These are phyloP conservation scores for Radiomyces spectabilis DNA, from an alignment of 192 early-diverging fungal species.

Conservation along the genomic window DNA sequence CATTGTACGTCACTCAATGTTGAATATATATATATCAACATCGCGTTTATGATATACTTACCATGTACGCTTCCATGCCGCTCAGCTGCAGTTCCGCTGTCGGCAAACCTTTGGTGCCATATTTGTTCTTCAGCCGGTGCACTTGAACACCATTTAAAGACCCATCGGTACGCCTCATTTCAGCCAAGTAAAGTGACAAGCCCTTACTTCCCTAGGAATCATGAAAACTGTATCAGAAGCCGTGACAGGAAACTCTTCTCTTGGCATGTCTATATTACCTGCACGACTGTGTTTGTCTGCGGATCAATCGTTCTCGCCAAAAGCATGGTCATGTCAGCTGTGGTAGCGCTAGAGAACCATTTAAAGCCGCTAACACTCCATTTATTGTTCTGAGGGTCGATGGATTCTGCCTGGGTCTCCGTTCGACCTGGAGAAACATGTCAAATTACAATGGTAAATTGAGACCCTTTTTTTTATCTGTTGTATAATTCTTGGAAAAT, in stretches of 20 bases:
- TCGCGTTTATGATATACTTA: background rate
- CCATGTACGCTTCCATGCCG: slow-evolving; percentile 39
- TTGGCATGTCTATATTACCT: slow-evolving; percentile 1
- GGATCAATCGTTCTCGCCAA: slow-evolving; percentile 51
- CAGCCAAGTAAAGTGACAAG: slow-evolving; percentile 53
- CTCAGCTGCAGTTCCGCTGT: slow-evolving; percentile 63
- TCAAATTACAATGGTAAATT: no score
- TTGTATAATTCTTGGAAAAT: no score
- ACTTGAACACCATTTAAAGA: slow-evolving; percentile 56
- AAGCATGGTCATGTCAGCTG: slow-evolving; percentile 58
- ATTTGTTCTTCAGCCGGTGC: slow-evolving; percentile 65
- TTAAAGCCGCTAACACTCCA: slow-evolving; percentile 59
- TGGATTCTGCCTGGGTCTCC: slow-evolving; percentile 53
- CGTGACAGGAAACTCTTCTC: background rate
- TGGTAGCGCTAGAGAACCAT: slow-evolving; percentile 71
- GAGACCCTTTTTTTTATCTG: no score
- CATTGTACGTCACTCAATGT: background rate
- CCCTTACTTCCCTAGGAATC: slow-evolving; percentile 39
- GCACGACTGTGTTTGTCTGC: slow-evolving; percentile 16
- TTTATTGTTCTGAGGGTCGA: slow-evolving; percentile 16
- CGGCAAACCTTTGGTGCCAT: slow-evolving; percentile 60
- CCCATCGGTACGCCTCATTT: slow-evolving; percentile 45
- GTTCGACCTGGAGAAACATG: slow-evolving; percentile 25
- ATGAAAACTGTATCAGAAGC: background rate
- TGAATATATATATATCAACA: background rate